Percentiles rank a stretch among this genome's conserved stretches.
phyloP scores from a whole-genome alignment of 805 yeast species.

The Wickerhamiella nectarea region DNA sequence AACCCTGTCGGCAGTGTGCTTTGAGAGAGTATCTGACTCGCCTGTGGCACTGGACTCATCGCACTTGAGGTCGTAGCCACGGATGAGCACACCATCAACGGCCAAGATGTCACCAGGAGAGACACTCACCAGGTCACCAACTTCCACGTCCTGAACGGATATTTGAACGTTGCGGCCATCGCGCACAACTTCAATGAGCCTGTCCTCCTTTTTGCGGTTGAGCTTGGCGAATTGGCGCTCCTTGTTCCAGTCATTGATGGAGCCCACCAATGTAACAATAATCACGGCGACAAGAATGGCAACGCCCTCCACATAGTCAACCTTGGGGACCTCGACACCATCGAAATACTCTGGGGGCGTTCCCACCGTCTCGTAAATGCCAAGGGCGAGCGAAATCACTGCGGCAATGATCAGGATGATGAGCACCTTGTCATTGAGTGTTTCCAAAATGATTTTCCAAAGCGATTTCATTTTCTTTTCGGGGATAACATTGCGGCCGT shows the following conservation, averaged over 20 bases:
- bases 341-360: constrained; percentile 60
- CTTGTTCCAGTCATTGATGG: constrained; percentile 92
- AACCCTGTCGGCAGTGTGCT: constrained; percentile 39
- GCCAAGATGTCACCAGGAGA: constrained; percentile 94
- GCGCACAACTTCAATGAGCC: constrained; percentile 64
- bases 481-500: constrained; percentile 64
- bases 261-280: constrained; percentile 87
- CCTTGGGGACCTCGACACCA: constrained; percentile 64
- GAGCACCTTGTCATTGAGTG: constrained; percentile 82
- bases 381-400: constrained; percentile 73
- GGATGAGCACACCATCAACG: constrained; percentile 65
- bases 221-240: constrained; percentile 83
- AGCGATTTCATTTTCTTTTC: constrained; percentile 57
- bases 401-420: constrained; percentile 79
- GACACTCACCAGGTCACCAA: constrained; percentile 69
- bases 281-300: constrained; percentile 86
- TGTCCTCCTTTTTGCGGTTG: constrained; percentile 76
- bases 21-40: constrained; percentile 72
- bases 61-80: constrained; percentile 61
- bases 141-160: constrained; percentile 61
- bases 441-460: constrained; percentile 56
- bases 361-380: constrained; percentile 84
- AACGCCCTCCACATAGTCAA: constrained; percentile 98
- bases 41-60: constrained; percentile 93
- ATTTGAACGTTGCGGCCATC: constrained; percentile 53